Conservation (phyloP, 2,329 filamentous ascomycete genomes). For the Rutstroemia sydowiana region DNA sequence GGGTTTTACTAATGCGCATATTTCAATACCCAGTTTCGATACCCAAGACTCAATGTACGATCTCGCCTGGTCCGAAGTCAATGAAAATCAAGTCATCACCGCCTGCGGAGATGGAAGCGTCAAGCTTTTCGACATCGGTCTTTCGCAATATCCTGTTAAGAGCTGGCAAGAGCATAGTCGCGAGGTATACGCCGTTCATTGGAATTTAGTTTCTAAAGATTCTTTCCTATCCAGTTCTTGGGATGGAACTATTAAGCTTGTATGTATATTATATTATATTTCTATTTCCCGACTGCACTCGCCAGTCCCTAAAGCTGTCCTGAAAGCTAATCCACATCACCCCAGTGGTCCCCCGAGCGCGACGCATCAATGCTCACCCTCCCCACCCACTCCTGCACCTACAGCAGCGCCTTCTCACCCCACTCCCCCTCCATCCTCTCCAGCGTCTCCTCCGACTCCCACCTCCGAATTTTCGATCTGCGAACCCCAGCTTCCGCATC, state of each 20-base stretch:
- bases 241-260: constrained; percentile 92
- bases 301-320: background rate
- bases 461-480: constrained; percentile 86
- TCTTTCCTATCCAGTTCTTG: constrained; percentile 87
- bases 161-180: constrained; percentile 90
- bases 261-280: constrained; percentile 37
- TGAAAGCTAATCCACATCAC: constrained; percentile 3
- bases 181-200: constrained; percentile 86
- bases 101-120: constrained; percentile 90
- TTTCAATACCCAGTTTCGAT: constrained; percentile 60
- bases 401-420: constrained; percentile 84
- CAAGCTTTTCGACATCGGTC: constrained; percentile 82
- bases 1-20: background rate
- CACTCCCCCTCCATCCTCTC: constrained; percentile 80
- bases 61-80: constrained; percentile 87
- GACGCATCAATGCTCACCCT: constrained; percentile 72
- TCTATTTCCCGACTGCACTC: background rate
- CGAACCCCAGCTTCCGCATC: constrained; percentile 77
- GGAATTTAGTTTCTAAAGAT: constrained; percentile 87
- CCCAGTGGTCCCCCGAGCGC: constrained; percentile 74
- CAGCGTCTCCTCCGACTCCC: constrained; percentile 80
- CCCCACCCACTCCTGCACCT: constrained; percentile 88
- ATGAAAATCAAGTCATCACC: constrained; percentile 87
- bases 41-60: constrained; percentile 97
- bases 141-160: constrained; percentile 77